These are phyloP conservation scores for Solanum neorickii DNA, from an alignment of 257 asterid species.

Conservation along the genomic window DNA sequence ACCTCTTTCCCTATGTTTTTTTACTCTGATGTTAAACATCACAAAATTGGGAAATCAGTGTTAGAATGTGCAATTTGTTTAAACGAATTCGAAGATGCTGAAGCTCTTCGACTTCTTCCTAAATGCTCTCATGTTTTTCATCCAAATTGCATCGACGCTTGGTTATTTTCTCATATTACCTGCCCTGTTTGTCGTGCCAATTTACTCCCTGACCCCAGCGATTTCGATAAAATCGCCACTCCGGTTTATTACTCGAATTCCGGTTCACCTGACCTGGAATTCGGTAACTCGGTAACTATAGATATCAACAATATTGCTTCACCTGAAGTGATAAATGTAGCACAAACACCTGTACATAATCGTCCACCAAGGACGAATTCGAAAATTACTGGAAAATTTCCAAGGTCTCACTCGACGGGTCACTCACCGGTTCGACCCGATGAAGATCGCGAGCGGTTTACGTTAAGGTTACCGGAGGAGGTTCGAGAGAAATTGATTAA, in stretches of 20 bases:
- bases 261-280: background rate
- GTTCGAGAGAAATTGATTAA: conserved; percentile 7
- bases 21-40: conserved; percentile 23
- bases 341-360: background rate
- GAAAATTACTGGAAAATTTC: background rate
- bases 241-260: background rate
- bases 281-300: background rate
- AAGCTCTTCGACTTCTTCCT: conserved; percentile 25
- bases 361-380: background rate
- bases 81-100: conserved; percentile 22
- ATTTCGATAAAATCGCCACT: background rate
- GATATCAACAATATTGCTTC: background rate
- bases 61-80: conserved; percentile 34
- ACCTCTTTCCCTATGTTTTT: conserved; percentile 14
- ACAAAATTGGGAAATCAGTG: conserved; percentile 8
- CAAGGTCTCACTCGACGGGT: conserved; percentile 21
- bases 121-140: conserved; percentile 32
- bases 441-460: conserved; percentile 18
- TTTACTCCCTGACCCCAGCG: conserved; percentile 8
- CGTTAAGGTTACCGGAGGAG: conserved; percentile 24
- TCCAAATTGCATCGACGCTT: conserved; percentile 33
- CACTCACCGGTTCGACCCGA: conserved; percentile 15
- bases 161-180: conserved; percentile 39
- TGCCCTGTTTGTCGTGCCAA: conserved; percentile 55
- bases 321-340: background rate